Evolutionary conservation across 441 rosid species (phyloP).

Genomic region (Jatropha podagrica): DNA sequence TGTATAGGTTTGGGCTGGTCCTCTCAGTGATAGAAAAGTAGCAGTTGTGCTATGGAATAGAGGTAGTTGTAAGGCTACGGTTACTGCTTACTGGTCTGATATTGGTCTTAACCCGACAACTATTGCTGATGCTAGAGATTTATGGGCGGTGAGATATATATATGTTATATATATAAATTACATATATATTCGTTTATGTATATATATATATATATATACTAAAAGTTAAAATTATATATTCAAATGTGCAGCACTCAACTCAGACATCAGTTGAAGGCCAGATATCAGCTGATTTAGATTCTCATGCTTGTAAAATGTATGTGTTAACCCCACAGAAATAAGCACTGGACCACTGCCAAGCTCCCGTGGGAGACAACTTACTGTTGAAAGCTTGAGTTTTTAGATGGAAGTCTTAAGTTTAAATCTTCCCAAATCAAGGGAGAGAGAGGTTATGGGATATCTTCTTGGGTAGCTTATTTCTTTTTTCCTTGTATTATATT

Average conservation of each 20-base stretch:
- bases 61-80: conserved; percentile 41
- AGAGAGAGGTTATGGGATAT: too few relatives aligned
- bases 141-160: conserved; percentile 45
- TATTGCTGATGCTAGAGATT: conserved; percentile 43
- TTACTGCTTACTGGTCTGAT: conserved; percentile 57
- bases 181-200: too few relatives aligned
- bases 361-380: too few relatives aligned
- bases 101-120: conserved; percentile 47
- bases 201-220: too few relatives aligned
- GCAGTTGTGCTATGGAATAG: conserved; percentile 60
- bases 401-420: too few relatives aligned
- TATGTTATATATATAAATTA: neutral
- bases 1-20: conserved; percentile 52
- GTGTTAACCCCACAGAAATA: conserved; percentile 34
- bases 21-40: conserved; percentile 27
- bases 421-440: too few relatives aligned
- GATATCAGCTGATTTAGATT: conserved; percentile 44
- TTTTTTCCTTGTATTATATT: too few relatives aligned
- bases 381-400: too few relatives aligned
- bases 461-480: too few relatives aligned
- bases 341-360: too few relatives aligned
- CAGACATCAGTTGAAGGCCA: conserved; percentile 27
- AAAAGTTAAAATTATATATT: too few relatives aligned
- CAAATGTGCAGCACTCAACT: conserved; percentile 37
- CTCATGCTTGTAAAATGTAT: conserved; percentile 73